Base-by-base conservation (phyloP, 2,329 filamentous ascomycete species). In the Ilyonectria robusta region DNA sequence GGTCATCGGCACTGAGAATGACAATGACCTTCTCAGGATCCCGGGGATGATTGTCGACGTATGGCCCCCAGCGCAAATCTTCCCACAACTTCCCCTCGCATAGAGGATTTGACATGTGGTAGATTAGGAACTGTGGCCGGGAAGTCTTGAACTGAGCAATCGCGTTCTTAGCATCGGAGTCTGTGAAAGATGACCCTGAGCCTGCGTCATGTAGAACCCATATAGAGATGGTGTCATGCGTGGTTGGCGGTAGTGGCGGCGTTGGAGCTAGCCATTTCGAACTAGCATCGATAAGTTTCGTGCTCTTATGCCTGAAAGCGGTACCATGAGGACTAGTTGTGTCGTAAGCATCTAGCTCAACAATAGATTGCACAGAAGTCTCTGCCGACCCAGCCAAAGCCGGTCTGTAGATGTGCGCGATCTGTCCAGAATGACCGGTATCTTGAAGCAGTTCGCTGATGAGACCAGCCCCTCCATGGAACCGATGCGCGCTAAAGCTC, bases 11-110 rank as follows among this genome's bases (percentile, higher is more conserved):
- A 33, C 50, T 53, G n/a, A 53, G 29, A 21, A 53, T 35, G 31
- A 53, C 50, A 35, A 53, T 53, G 29, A 53, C 50, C 31, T 53
- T 31, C n/a, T 53, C 50, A 8, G 50, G 50, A 11, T 53, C 50
- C 31, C 29, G 50, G 10, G 19, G 21, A 19, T 19, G 37, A 10
- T 31, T 3, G 5, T 35, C 29, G n/a, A 53, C 31, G 10, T 21
- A 53, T 2, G 50, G 31, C n/a, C 50, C 50, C 9, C 31, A 31
- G n/a, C 50, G 50, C 50, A 53, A 53, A 4, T 31, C 6, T 13
- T 53, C 50, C 50, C 50, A 53, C 9, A 53, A 33, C 13, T 33
- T 53, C 6, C 50, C 50, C 2, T n/a, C 31, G 50, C 50, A 53
- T 37, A 53, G 50, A 35, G 50, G 50, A 7, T 31, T 31, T 8